Evolutionary conservation across 176 grass and related monocot species (phyloP), one percentile per base, ranked within the genome.

Genomic region (Oryza meyeriana): DNA sequence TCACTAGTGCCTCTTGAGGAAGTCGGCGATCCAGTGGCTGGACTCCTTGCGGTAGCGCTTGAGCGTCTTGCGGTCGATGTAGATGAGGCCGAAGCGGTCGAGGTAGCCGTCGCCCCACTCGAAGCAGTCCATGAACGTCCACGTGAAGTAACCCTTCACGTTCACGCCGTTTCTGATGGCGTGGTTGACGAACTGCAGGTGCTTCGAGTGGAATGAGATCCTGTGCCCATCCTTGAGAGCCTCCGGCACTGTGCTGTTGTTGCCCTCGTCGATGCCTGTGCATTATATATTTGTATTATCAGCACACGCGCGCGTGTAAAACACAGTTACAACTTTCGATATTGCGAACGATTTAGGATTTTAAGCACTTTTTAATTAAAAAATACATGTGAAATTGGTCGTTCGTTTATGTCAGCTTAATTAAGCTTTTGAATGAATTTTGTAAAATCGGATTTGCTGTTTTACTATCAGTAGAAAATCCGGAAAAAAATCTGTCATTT

Each of bases 121-220:
- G 36, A 86, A 94, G 82, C 88, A 85, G 84, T 94, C 92, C 68
- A 92, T 83, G 26, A 92, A 84, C 4, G 70, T 89, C 89, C 92
- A 94, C 0, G 71, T 65, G 65, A 89, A 92, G 64, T 89, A 89
- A 0, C 89, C 92, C 76, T 75, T 87, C 6, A 94, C 84, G 0
- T 76, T 75, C 0, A 59, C 86, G 8, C 87, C 84, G 24, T 85
- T 1, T 76, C 80, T 87, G 13, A 94, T 94, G 57, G 89, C 92
- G 16, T 29, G 79, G 1, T 80, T 30, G 27, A 92, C 5, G 74
- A 85, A 83, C 22, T 69, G 74, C 44, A 94, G 68, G 74, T 94
- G 89, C 13, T 34, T 33, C 2, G 2, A 22, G 73, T 89, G 80
- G 85, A 89, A 92, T 2, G 77, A 25, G 22, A 92, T 83, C 61